These are phyloP conservation scores for Neurospora crassa DNA, from an alignment of 2,329 filamentous ascomycete genomes.

Conservation along the genomic window DNA sequence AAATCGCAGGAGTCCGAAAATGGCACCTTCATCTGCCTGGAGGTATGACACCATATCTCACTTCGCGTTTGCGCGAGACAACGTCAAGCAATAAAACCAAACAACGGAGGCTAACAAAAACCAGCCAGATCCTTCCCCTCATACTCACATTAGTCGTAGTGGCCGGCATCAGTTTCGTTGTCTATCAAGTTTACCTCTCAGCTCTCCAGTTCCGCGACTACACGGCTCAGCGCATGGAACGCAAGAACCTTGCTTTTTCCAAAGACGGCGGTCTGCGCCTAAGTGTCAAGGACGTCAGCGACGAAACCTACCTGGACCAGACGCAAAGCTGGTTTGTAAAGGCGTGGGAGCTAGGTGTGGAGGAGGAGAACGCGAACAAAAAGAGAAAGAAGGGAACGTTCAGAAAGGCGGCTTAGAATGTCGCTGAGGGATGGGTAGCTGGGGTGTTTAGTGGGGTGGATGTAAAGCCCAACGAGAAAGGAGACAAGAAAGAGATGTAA, in stretches of 20 bases:
- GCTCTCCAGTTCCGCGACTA: constrained; percentile 54
- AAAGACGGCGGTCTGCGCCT: constrained; percentile 62
- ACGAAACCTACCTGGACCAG: constrained; percentile 63
- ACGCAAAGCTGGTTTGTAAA: constrained; percentile 62
- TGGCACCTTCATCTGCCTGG: neutral
- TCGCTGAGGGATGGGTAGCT: neutral
- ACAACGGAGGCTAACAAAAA: neutral
- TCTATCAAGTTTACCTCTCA: constrained; percentile 64
- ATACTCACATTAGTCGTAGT: constrained; percentile 52
- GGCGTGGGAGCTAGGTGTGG: constrained; percentile 50
- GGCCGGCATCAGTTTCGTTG: constrained; percentile 50
- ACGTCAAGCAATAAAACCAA: neutral
- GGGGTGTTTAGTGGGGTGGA: neutral
- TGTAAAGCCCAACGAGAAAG: neutral
- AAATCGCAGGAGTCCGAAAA: neutral
- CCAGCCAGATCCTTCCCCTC: constrained; percentile 55
- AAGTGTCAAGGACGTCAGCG: constrained; percentile 57
- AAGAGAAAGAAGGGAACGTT: constrained; percentile 19
- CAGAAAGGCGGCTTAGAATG: neutral
- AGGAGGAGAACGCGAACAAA: constrained; percentile 18
- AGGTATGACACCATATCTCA: neutral
- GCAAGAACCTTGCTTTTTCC: constrained; percentile 65
- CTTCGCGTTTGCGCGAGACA: neutral
- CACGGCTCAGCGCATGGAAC: constrained; percentile 61
- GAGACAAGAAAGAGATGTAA: neutral